A percentile compares a stretch with the other conserved stretches of the same genome.
phyloP scores from a whole-genome alignment of 2,329 filamentous ascomycete genomes.

The Fusarium sp. region DNA sequence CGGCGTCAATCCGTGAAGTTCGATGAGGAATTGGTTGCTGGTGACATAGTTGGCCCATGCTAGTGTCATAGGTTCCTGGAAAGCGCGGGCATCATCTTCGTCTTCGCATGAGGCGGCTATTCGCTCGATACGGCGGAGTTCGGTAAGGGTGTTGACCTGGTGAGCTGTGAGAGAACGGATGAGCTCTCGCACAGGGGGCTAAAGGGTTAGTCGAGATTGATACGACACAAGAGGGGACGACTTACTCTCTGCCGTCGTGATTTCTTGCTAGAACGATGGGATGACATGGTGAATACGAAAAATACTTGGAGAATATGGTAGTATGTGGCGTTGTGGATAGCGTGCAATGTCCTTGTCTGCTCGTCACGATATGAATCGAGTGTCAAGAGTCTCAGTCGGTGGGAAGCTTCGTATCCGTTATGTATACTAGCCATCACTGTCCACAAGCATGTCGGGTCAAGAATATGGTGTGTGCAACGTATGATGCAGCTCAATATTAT shows the following conservation, averaged over 20 bases:
- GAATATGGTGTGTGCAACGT: neutral
- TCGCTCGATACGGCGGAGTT: constrained; percentile 78
- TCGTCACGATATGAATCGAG: neutral
- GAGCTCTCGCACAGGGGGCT: constrained; percentile 70
- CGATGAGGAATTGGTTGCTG: constrained; percentile 75
- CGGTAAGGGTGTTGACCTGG: constrained; percentile 79
- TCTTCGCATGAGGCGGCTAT: constrained; percentile 69
- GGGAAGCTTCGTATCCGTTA: neutral
- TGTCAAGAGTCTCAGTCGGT: neutral
- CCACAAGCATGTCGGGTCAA: neutral
- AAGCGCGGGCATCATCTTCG: constrained; percentile 68
- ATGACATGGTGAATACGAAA: neutral
- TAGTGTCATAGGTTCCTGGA: constrained; percentile 73
- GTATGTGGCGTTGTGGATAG: neutral
- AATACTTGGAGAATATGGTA: neutral
- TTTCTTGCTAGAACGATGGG: neutral
- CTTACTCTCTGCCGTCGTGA: neutral
- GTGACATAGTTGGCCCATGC: constrained; percentile 80
- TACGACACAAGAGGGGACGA: neutral
- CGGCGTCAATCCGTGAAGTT: constrained; percentile 75
- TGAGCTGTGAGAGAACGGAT: constrained; percentile 74
- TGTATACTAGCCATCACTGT: neutral
- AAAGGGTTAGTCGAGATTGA: neutral
- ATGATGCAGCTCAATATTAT: neutral
- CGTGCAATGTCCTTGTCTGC: neutral